Conservation (phyloP, 2,329 filamentous ascomycete species). For the Huntiella moniliformis region DNA sequence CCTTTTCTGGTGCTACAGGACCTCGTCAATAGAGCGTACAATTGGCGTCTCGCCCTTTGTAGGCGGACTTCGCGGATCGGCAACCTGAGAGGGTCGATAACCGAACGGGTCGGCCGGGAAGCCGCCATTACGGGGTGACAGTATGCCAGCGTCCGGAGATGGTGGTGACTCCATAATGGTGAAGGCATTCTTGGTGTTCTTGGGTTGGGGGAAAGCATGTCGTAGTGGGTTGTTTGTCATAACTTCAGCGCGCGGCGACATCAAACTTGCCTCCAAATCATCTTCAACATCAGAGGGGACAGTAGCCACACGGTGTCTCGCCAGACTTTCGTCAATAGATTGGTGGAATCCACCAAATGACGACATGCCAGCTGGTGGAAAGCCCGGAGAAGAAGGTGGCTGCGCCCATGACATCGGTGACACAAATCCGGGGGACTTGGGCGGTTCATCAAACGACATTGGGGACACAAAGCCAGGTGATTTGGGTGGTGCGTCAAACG, state of each 20-base stretch:
- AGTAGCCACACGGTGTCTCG: background rate
- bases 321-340: constrained; percentile 1
- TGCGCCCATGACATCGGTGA: constrained; percentile 15
- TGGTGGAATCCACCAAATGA: constrained; percentile 1
- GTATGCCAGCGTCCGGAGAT: constrained; percentile 32
- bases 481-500: too few relatives aligned
- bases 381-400: constrained; percentile 28
- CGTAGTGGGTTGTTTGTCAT: constrained; percentile 54
- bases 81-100: constrained; percentile 29
- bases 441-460: too few relatives aligned
- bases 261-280: constrained; percentile 27
- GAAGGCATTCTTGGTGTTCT: constrained; percentile 23
- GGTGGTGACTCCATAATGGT: constrained; percentile 33
- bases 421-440: too few relatives aligned
- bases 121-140: constrained; percentile 31
- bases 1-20: constrained; percentile 32
- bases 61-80: constrained; percentile 56
- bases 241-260: constrained; percentile 53
- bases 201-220: constrained; percentile 14
- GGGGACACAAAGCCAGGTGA: too few relatives aligned
- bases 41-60: constrained; percentile 59
- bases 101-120: constrained; percentile 34
- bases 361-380: constrained; percentile 13
- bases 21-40: constrained; percentile 57
- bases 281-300: constrained; percentile 20